Conservation (phyloP, 106 monocot species). For the Acorus gramineus region DNA sequence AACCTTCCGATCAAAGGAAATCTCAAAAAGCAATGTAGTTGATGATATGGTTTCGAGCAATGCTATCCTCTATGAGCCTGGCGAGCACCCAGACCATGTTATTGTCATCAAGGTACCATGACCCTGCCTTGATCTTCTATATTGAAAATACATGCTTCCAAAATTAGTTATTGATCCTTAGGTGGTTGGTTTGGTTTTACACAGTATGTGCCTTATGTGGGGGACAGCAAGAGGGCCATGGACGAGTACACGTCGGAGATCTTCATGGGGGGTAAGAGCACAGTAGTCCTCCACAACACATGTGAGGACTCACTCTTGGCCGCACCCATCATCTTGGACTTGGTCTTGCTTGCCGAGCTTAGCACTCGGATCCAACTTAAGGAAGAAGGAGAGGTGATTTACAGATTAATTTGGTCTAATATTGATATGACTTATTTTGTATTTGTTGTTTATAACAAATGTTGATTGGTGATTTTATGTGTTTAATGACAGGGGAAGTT, state of each 20-base stretch:
- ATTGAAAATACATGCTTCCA: neutral
- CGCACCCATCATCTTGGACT: slow-evolving; percentile 88
- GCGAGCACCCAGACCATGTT: no score
- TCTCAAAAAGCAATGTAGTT: no score
- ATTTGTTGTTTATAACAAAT: neutral
- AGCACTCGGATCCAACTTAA: slow-evolving; percentile 94
- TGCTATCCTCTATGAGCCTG: no score
- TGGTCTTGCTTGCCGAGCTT: slow-evolving; percentile 85
- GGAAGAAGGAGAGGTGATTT: slow-evolving; percentile 62
- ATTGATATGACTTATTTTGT: no score
- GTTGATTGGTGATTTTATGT: no score
- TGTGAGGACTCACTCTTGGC: slow-evolving; percentile 94
- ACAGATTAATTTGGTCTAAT: no score
- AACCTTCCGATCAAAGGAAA: no score
- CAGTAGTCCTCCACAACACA: slow-evolving; percentile 89
- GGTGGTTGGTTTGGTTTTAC: neutral
- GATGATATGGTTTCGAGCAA: no score
- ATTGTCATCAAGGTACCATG: slow-evolving; percentile 43
- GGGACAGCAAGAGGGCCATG: slow-evolving; percentile 97
- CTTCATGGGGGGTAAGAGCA: slow-evolving; percentile 92
- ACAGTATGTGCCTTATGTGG: slow-evolving; percentile 94
- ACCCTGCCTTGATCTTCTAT: neutral
- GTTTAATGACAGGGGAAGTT: slow-evolving; percentile 57
- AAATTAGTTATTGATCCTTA: neutral
- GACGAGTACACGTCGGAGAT: slow-evolving; percentile 98